These are phyloP conservation scores for Podospora pseudocomata DNA, from an alignment of 495 filamentous ascomycete genomes.

Conservation along the genomic window DNA sequence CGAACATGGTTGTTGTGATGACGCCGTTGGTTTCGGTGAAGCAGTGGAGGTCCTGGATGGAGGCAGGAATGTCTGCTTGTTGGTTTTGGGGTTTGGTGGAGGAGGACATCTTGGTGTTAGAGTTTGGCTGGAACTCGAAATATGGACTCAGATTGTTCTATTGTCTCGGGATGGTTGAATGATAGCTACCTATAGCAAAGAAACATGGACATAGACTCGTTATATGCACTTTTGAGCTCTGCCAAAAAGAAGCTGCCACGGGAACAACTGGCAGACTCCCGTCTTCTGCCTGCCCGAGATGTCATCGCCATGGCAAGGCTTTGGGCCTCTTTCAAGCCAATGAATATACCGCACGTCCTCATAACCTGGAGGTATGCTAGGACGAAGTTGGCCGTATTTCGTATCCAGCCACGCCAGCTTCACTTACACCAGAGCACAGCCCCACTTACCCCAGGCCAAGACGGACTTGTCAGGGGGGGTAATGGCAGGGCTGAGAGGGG, in stretches of 20 bases:
- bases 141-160: too few relatives aligned
- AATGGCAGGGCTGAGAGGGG: background rate
- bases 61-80: constrained; percentile 30
- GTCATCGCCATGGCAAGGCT: background rate
- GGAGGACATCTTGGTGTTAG: constrained; percentile 16
- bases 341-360: background rate
- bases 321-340: background rate
- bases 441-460: background rate
- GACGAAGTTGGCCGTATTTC: background rate
- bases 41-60: constrained; percentile 46
- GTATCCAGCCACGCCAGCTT: background rate
- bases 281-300: background rate
- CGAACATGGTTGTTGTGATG: constrained; percentile 51
- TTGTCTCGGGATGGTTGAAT: too few relatives aligned
- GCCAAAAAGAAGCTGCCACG: background rate
- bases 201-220: too few relatives aligned
- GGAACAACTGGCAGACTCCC: background rate
- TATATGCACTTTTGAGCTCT: background rate
- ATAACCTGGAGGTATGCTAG: background rate
- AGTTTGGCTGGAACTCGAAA: background rate
- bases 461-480: background rate
- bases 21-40: constrained; percentile 60
- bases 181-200: too few relatives aligned
- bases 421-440: background rate
- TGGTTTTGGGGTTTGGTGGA: constrained; percentile 17